Evolutionary conservation across 176 grass and related monocot genomes (phyloP).

Genomic region (Avena eriantha): DNA sequence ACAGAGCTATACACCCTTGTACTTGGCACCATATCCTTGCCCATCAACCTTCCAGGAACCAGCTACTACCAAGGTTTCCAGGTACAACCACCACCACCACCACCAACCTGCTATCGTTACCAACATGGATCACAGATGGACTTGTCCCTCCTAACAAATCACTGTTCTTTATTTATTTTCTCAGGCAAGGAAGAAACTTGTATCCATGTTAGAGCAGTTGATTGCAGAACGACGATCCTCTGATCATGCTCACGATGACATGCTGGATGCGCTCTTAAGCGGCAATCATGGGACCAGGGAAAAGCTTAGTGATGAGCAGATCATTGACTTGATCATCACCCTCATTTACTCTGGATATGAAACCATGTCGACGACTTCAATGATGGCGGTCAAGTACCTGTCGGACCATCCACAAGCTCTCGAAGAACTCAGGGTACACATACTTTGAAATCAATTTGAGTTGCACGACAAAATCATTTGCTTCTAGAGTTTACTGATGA

Average conservation of each 20-base stretch:
- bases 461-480: neutral
- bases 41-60: constrained; percentile 84
- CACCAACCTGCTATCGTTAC: constrained; percentile 18
- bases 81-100: constrained; percentile 46
- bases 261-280: constrained; percentile 70
- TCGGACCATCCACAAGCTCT: constrained; percentile 78
- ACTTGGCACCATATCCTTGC: constrained; percentile 89
- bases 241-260: constrained; percentile 59
- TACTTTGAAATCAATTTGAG: neutral
- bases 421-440: constrained; percentile 75
- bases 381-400: constrained; percentile 98
- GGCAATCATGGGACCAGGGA: constrained; percentile 54
- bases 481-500: constrained; percentile 12
- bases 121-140: neutral
- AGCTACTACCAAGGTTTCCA: constrained; percentile 79
- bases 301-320: constrained; percentile 80
- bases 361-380: constrained; percentile 90
- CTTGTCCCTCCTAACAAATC: constrained; percentile 23
- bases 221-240: constrained; percentile 63
- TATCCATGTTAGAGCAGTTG: constrained; percentile 75
- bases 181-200: constrained; percentile 91
- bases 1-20: constrained; percentile 85
- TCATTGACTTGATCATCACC: constrained; percentile 90
- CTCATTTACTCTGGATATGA: constrained; percentile 97
- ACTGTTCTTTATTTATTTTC: neutral